Conservation (phyloP, 176 grass and related monocot genomes). For the Coix lacrymajobi region DNA sequence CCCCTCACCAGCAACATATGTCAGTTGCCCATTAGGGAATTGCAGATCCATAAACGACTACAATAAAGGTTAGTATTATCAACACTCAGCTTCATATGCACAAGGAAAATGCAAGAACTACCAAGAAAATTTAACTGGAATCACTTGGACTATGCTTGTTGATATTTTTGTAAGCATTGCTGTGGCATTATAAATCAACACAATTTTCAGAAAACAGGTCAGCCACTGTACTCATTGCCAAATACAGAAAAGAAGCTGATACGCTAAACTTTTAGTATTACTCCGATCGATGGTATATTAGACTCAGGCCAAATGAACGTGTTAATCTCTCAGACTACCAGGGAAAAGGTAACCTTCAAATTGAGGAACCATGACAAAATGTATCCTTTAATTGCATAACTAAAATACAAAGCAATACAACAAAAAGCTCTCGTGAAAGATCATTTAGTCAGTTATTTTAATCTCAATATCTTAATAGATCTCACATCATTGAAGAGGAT, state of each 20-base stretch:
- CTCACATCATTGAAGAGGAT: not conserved
- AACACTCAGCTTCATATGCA: not conserved
- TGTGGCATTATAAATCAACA: not conserved
- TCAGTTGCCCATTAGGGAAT: slow-evolving; percentile 94
- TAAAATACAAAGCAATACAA: not conserved
- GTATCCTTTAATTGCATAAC: not conserved
- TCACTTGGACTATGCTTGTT: not conserved
- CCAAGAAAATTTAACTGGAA: not conserved
- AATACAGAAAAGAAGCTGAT: not conserved
- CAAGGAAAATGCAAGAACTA: not conserved
- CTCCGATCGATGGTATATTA: not conserved
- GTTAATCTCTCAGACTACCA: not conserved
- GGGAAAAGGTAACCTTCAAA: not conserved
- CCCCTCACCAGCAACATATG: slow-evolving; percentile 87
- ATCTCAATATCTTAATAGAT: not conserved
- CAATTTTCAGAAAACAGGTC: not conserved
- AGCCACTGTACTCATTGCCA: not conserved
- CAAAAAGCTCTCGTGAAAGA: not conserved
- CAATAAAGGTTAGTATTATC: not conserved
- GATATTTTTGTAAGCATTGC: not conserved
- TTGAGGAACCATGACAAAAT: not conserved
- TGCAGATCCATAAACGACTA: slow-evolving; percentile 97
- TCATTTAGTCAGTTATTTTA: not conserved
- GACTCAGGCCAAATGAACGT: not conserved
- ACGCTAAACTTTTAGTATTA: not conserved